Percentiles rank a stretch among this genome's conserved stretches.
Conservation (phyloP, 257 asterid species). For the Petrea volubilis region DNA sequence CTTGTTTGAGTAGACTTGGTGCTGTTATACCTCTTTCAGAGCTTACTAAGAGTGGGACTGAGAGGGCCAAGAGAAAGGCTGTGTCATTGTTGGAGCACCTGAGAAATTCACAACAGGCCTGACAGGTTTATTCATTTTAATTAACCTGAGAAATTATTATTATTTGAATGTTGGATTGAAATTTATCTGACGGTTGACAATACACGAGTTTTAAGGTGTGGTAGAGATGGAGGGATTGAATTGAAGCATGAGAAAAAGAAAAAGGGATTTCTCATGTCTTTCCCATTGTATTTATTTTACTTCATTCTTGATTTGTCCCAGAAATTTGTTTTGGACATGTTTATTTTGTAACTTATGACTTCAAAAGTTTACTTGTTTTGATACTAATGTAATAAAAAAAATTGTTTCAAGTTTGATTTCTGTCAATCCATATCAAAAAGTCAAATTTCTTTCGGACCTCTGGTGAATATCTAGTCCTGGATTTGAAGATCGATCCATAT, state of each 20-base stretch:
- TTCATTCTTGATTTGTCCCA: conserved; percentile 36
- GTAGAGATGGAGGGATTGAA: conserved; percentile 21
- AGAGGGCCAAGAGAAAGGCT: conserved; percentile 88
- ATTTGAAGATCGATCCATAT: no score
- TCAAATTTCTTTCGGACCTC: no score
- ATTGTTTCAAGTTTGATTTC: no score
- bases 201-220: conserved; percentile 55
- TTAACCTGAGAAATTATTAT: no score
- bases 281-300: conserved; percentile 29
- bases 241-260: conserved; percentile 41
- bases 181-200: conserved; percentile 35
- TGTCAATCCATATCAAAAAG: no score
- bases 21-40: conserved; percentile 70
- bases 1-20: conserved; percentile 73
- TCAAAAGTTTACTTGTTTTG: conserved; percentile 12
- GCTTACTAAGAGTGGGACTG: conserved; percentile 72
- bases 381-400: no score
- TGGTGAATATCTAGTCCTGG: no score
- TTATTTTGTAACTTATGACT: conserved; percentile 33
- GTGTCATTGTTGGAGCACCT: conserved; percentile 77
- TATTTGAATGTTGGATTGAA: no score
- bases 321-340: no score
- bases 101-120: conserved; percentile 46
- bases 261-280: conserved; percentile 32
- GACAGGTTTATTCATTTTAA: conserved; percentile 34